Conservation (phyloP, 257 asterid genomes). For the Solanum chiquidenum region DNA sequence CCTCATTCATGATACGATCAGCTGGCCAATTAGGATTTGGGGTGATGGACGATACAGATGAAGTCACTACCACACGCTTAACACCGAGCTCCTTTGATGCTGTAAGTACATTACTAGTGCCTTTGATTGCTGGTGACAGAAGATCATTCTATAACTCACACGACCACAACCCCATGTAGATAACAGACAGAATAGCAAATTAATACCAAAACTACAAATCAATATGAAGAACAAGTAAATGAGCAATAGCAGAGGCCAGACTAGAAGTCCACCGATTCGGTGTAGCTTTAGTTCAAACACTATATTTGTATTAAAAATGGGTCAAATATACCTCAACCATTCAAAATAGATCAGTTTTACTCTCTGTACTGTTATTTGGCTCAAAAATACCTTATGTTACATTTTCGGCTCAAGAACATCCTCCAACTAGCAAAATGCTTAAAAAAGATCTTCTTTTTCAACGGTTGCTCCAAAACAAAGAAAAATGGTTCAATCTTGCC, state of each 20-base stretch:
- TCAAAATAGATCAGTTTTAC: background rate
- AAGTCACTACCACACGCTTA: slow-evolving; percentile 81
- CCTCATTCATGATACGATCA: slow-evolving; percentile 56
- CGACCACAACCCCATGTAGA: background rate
- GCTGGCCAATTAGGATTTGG: slow-evolving; percentile 72
- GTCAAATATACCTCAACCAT: background rate
- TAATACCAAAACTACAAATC: background rate
- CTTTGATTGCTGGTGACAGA: slow-evolving; percentile 77
- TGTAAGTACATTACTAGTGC: slow-evolving; percentile 77
- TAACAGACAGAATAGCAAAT: background rate
- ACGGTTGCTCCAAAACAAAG: background rate
- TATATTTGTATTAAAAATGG: background rate
- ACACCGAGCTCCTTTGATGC: slow-evolving; percentile 84
- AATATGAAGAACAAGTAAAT: background rate
- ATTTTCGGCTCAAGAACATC: background rate
- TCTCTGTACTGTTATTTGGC: background rate
- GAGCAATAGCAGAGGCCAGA: background rate
- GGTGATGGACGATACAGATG: slow-evolving; percentile 54
- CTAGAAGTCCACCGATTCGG: background rate
- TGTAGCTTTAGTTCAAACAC: background rate
- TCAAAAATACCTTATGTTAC: background rate
- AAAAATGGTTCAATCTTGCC: background rate
- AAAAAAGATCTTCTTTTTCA: background rate
- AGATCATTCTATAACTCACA: slow-evolving; percentile 35
- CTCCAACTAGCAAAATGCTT: background rate